Base-by-base conservation (phyloP, 805 yeast species). In the Tetrapisispora phaffii region DNA sequence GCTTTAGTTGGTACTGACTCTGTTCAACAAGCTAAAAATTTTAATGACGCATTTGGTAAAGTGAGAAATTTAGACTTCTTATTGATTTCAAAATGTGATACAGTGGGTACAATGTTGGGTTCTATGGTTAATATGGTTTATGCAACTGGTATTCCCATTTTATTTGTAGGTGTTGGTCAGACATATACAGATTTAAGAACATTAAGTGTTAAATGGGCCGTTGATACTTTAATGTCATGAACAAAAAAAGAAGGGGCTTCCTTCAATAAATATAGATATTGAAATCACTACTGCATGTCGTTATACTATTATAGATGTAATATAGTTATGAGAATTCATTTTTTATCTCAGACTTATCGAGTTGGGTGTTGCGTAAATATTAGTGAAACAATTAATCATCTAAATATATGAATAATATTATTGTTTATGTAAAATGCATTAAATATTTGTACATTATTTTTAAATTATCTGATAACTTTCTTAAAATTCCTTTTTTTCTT, bases 1-100 rank as follows among this genome's bases (percentile, higher is more conserved):
- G 98, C 98, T 0, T 70, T 90, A 33, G 97, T 90, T 1, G 98
- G 98, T 16, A 89, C 97, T 0, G 98, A 90, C 61, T 86, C 97
- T 1, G 97, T 93, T 3, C 84, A 84, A 63, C 98, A 90, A 63
- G 97, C 97, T 0, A 77, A 78, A 43, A 89, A 93, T 61, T 90
- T 90, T 70, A 89, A 90, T 60, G 78, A 80, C 54, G 96, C 97
- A 0, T 90, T 93, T 66, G 97, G 97, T 19, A 80, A 81, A 45
- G 76, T 73, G 33, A 71, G 97, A 44, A 73, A 76, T 34, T 69
- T 90, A 37, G 97, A 93, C 63, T 93, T 89, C 60, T 93, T 90
- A 67, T 82, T 90, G 47, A 82, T 90, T 33, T 84, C 95, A 41
- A 90, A 90, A 63, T 93, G 96, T 56, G 98, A 90, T 62, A 93